Evolutionary conservation across 495 filamentous ascomycete species (phyloP).

Genomic region (Daldinia vernicosa): DNA sequence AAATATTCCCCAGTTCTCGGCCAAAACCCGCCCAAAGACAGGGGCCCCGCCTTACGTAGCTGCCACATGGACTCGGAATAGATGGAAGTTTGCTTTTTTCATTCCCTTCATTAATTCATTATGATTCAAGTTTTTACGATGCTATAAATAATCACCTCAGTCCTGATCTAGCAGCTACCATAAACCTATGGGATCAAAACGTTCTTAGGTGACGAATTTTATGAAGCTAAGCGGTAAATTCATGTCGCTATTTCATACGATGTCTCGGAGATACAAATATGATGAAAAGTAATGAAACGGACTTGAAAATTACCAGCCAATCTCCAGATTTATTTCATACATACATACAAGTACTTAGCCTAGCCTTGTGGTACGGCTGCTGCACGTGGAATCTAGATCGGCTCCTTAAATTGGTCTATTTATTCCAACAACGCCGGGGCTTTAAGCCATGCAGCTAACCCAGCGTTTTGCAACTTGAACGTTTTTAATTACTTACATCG

Average conservation of each 20-base stretch:
- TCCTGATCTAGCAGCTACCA: not conserved
- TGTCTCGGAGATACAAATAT: conserved; percentile 22
- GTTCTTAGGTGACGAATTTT: not conserved
- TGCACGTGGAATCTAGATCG: not conserved
- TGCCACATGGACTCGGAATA: conserved; percentile 18
- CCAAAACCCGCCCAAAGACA: conserved; percentile 15
- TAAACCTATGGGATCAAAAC: not conserved
- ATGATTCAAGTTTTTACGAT: conserved; percentile 21
- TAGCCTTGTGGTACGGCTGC: conserved; percentile 4
- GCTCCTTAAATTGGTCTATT: not conserved
- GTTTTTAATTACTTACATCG: not conserved
- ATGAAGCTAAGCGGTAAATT: conserved; percentile 22
- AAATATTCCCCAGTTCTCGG: conserved; percentile 25
- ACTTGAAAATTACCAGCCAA: conserved; percentile 12
- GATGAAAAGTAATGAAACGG: conserved; percentile 20
- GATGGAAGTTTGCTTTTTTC: conserved; percentile 15
- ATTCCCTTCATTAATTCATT: conserved; percentile 6
- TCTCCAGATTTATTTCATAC: conserved; percentile 15
- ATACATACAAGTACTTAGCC: not conserved
- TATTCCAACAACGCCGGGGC: not conserved
- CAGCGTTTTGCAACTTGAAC: not conserved
- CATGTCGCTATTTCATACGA: conserved; percentile 14
- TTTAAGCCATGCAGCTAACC: not conserved
- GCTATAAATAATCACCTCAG: not conserved
- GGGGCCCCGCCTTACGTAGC: conserved; percentile 20